These are phyloP conservation scores for Chlamydomonas reinhardtii DNA, from an alignment of 163 green algal genomes.

Conservation along the genomic window DNA sequence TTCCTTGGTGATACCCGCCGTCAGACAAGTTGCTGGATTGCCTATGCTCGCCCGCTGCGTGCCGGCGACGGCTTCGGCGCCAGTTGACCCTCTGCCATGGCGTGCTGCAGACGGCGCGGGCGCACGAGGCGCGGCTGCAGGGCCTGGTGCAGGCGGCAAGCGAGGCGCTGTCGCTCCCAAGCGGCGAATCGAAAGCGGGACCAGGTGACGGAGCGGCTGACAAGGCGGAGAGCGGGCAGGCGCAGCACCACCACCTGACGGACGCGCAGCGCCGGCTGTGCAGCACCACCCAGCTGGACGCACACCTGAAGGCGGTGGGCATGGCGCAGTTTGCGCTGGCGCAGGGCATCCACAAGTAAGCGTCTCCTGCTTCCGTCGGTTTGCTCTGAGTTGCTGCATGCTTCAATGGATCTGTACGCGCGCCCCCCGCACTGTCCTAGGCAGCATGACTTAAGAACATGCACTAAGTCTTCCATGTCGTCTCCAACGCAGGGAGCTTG, in stretches of 20 bases:
- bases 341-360: slow-evolving; percentile 54
- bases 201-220: too few species aligned
- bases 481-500: slow-evolving; percentile 32
- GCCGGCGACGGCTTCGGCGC: too few species aligned
- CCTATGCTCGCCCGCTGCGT: too few species aligned
- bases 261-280: slow-evolving; percentile 42
- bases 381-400: neutral
- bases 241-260: slow-evolving; percentile 13
- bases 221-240: too few species aligned
- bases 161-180: neutral
- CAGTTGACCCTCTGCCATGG: too few species aligned
- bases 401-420: too few species aligned
- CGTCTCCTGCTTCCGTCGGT: neutral
- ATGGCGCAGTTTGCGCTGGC: slow-evolving; percentile 52
- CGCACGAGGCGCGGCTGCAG: slow-evolving; percentile 4
- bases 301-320: slow-evolving; percentile 48
- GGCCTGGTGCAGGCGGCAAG: neutral
- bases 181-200: neutral
- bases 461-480: too few species aligned
- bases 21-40: too few species aligned
- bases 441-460: too few species aligned
- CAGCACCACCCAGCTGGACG: slow-evolving; percentile 36
- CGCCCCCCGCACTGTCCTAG: too few species aligned
- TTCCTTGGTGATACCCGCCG: too few species aligned
- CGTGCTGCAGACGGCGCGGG: too few species aligned